phyloP scores from a whole-genome alignment of 2,329 filamentous ascomycete species.

The Xylariaceae sp. region DNA sequence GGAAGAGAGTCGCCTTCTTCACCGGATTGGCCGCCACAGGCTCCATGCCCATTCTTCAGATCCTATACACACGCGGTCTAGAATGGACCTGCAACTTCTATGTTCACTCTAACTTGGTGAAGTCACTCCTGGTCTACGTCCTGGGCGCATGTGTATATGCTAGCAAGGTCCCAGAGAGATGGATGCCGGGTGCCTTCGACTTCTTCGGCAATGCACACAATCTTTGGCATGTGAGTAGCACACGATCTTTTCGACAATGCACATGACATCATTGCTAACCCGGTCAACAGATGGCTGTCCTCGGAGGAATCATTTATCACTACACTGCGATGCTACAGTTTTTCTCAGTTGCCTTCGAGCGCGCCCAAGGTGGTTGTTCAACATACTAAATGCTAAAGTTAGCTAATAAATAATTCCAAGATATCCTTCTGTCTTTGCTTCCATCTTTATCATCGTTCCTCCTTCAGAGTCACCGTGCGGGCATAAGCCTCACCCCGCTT shows the following conservation, averaged over 20 bases:
- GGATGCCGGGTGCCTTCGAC: conserved; percentile 89
- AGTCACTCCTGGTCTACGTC: conserved; percentile 83
- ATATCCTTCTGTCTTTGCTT: not conserved
- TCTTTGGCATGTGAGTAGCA: conserved; percentile 79
- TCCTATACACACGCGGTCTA: conserved; percentile 70
- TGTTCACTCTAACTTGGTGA: conserved; percentile 64
- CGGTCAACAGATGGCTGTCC: conserved; percentile 86
- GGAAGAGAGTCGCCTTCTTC: conserved; percentile 88
- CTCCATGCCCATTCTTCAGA: conserved; percentile 81
- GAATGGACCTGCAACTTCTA: conserved; percentile 87
- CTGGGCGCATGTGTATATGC: conserved; percentile 82
- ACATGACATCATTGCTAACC: conserved; percentile 80
- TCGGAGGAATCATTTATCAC: conserved; percentile 95
- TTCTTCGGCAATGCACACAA: conserved; percentile 95
- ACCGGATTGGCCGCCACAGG: conserved; percentile 81
- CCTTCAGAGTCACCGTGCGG: not conserved
- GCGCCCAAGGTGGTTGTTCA: conserved; percentile 57
- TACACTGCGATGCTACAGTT: conserved; percentile 95
- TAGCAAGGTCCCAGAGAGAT: conserved; percentile 86
- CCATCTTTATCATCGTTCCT: not conserved
- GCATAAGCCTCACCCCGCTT: not conserved
- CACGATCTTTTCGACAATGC: conserved; percentile 71
- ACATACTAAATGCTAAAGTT: conserved; percentile 38
- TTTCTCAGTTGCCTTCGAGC: conserved; percentile 71
- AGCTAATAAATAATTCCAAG: conserved; percentile 5